Evolutionary conservation across 1,284 basidiomycete genomes (phyloP).

Genomic region (Takashimella koratensis): DNA sequence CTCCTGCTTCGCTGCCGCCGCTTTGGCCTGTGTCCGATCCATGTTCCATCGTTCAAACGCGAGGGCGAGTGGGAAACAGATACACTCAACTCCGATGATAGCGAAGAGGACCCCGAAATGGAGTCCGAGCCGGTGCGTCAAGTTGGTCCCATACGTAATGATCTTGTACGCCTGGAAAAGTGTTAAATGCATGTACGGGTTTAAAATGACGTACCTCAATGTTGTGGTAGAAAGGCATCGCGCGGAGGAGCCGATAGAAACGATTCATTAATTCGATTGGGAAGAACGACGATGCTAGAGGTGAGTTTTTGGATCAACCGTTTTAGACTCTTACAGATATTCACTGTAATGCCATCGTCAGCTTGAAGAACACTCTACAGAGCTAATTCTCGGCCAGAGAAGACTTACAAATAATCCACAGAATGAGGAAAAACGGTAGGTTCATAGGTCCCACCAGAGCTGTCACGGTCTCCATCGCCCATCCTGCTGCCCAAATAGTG

Average conservation of each 20-base stretch:
- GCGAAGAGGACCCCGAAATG: constrained; percentile 37
- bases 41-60: constrained; percentile 30
- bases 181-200: background rate
- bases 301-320: too few species aligned
- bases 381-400: background rate
- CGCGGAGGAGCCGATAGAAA: constrained; percentile 37
- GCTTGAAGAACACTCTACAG: too few species aligned
- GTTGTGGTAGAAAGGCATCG: constrained; percentile 37
- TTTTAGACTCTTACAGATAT: constrained; percentile 40
- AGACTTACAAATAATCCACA: constrained; percentile 34
- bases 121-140: constrained; percentile 28
- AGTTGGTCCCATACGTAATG: constrained; percentile 35
- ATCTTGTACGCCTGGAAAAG: constrained; percentile 33
- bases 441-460: constrained; percentile 29
- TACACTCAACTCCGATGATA: constrained; percentile 33
- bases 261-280: constrained; percentile 33
- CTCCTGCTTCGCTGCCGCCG: constrained; percentile 11
- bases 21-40: constrained; percentile 15
- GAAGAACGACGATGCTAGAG: constrained; percentile 35
- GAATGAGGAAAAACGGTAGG: constrained; percentile 39
- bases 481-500: constrained; percentile 33
- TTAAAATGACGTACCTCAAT: constrained; percentile 18
- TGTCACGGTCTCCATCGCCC: constrained; percentile 40
- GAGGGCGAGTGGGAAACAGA: constrained; percentile 26
- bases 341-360: too few species aligned